Evolutionary conservation across 2,329 filamentous ascomycete species (phyloP).

Genomic region (Neofusicoccum ribis): DNA sequence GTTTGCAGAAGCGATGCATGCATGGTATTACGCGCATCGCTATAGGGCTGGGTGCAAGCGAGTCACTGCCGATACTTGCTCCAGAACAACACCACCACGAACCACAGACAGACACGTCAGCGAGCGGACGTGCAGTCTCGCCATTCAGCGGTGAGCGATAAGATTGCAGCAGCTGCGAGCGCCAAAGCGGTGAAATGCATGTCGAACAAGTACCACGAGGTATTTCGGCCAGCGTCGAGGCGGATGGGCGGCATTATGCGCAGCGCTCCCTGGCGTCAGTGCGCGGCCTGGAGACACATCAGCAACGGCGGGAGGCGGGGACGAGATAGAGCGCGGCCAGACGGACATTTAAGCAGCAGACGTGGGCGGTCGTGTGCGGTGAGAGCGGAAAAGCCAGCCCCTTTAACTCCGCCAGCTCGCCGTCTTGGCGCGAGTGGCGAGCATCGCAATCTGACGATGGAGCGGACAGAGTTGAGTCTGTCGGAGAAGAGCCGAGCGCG

Average conservation of each 20-base stretch:
- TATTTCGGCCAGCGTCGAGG: neutral
- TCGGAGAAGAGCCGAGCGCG: neutral
- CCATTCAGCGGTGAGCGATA: neutral
- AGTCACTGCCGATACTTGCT: neutral
- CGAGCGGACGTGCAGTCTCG: neutral
- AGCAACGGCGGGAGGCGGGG: neutral
- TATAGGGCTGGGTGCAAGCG: neutral
- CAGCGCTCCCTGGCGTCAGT: neutral
- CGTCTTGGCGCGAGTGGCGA: neutral
- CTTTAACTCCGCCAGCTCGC: neutral
- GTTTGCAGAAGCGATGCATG: neutral
- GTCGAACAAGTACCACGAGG: too few species aligned
- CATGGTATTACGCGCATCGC: neutral
- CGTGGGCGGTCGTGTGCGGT: neutral
- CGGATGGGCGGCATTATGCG: neutral
- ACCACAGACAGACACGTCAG: neutral
- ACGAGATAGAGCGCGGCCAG: neutral
- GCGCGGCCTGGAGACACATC: neutral
- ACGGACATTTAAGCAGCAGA: neutral
- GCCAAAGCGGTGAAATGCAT: neutral
- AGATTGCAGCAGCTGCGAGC: neutral
- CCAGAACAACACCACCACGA: neutral
- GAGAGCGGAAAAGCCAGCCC: neutral
- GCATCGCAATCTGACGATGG: conserved; percentile 15
- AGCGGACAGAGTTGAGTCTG: neutral